Percentiles rank a stretch among this genome's conserved stretches.
phyloP scores from a whole-genome alignment of 129 eudicot genomes.

The sunflower (Helianthus annuus) region DNA sequence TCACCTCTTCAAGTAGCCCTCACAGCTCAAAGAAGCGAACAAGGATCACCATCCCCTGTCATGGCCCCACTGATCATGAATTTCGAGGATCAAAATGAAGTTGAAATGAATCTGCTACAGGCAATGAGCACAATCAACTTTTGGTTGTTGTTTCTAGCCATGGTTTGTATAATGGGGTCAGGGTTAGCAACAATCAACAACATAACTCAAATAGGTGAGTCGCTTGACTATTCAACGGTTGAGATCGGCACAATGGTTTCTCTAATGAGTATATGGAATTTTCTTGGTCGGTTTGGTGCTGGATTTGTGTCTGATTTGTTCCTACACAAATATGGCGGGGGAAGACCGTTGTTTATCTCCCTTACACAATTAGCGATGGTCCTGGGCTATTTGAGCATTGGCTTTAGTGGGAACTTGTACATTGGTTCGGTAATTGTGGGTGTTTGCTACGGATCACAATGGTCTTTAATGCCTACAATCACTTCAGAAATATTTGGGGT shows the following conservation, averaged over 20 bases:
- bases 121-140: constrained; percentile 61
- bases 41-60: not conserved
- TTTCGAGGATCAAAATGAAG: constrained; percentile 13
- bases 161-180: constrained; percentile 89
- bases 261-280: constrained; percentile 93
- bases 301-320: constrained; percentile 74
- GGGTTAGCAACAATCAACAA: constrained; percentile 85
- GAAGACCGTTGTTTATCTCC: constrained; percentile 66
- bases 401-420: constrained; percentile 77
- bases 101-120: constrained; percentile 56
- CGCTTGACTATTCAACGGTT: constrained; percentile 55
- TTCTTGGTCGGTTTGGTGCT: constrained; percentile 85
- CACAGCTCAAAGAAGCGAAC: constrained; percentile 44
- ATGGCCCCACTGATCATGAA: constrained; percentile 39
- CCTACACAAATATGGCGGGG: constrained; percentile 60
- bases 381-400: constrained; percentile 64
- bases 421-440: constrained; percentile 76
- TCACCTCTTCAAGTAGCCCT: constrained; percentile 60
- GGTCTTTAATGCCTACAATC: constrained; percentile 96
- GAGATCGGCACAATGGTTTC: constrained; percentile 69
- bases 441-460: constrained; percentile 79
- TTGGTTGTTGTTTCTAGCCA: constrained; percentile 75
- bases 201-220: constrained; percentile 77
- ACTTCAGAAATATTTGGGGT: constrained; percentile 87
- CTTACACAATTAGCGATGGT: constrained; percentile 68